phyloP scores from a whole-genome alignment of 129 eudicot species.

The Helichrysum umbraculigerum region DNA sequence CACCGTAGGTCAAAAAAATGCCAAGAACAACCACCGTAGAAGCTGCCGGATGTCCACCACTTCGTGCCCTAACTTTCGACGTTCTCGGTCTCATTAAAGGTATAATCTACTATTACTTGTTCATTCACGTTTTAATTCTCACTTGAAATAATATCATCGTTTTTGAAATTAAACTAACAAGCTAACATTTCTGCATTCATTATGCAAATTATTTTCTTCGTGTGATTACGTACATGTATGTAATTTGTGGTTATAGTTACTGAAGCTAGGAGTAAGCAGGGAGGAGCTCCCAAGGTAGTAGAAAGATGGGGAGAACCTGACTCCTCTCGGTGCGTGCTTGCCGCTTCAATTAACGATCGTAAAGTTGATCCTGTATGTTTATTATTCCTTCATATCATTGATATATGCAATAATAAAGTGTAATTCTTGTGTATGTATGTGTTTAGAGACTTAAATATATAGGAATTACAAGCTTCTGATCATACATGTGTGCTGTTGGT shows the following conservation, averaged over 20 bases:
- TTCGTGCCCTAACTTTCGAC: slow-evolving; percentile 84
- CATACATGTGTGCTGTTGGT: background rate
- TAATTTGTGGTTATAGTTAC: slow-evolving; percentile 47
- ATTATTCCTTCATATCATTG: background rate
- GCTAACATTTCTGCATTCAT: too few species aligned
- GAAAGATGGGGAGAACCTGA: slow-evolving; percentile 97
- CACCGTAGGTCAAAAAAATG: slow-evolving; percentile 68
- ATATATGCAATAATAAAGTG: background rate
- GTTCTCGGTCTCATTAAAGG: slow-evolving; percentile 92
- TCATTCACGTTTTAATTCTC: background rate
- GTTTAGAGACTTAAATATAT: background rate
- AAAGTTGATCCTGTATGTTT: slow-evolving; percentile 67
- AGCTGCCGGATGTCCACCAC: slow-evolving; percentile 78
- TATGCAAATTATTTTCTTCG: too few species aligned
- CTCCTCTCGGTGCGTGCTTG: slow-evolving; percentile 61
- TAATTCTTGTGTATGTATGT: background rate
- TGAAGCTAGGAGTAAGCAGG: slow-evolving; percentile 69
- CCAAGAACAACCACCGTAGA: slow-evolving; percentile 12
- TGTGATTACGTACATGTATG: background rate
- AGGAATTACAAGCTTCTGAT: background rate
- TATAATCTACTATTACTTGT: slow-evolving; percentile 21
- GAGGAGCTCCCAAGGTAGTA: slow-evolving; percentile 71
- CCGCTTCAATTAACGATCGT: slow-evolving; percentile 66
- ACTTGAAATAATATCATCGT: background rate
- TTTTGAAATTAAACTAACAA: background rate